Base-by-base conservation (phyloP, 805 yeast species). In the Lipomyces spencermartinsiae region DNA sequence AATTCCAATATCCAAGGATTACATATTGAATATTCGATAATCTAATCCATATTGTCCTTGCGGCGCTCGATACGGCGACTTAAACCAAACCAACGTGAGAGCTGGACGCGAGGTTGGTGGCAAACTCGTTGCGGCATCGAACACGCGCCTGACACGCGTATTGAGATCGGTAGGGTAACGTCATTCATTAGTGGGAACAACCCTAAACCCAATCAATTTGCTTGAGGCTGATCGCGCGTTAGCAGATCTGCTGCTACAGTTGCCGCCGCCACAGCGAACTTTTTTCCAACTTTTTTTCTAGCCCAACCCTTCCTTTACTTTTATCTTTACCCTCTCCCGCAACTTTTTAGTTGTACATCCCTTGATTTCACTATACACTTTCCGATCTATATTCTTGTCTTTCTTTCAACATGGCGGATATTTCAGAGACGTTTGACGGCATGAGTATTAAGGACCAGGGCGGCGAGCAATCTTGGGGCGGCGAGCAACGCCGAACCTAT, bases 401-500 rank as follows among this genome's bases (percentile, higher is more conserved):
- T 35, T 10, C 33, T 34, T 63, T 29, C 53, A 68, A 54, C 34
- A 70, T 70, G 73, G 73, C 73, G 69, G 73, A 70, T 33, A 62
- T 70, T 68, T 61, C 73, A 31, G 72, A 70, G 31, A 64, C 65
- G 53, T 64, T 70, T 53, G 63, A 63, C 56, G 46, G 61, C 58
- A 19, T 70, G 65, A 59, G 55, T 58, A 51, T 70, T 57, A 64
- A 64, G 35, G 71, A 66, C 66, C 60, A 63, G 37, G 63, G 61
- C 34, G 55, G 34, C 56, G 56, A 53, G 31, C 56, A 53, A 14
- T 12, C 56, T 12, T 53, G 56, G 63, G 62, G 37, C 56, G 62
- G 59, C 31, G 19, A 53, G n/a, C 64, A 43, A 19, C 49, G 56
- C 19, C 58, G 55, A 6, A 53, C 83, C 51, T 86, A 86, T 78